Conservation (phyloP, 2,329 filamentous ascomycete species). For the Aureobasidium sp. region DNA sequence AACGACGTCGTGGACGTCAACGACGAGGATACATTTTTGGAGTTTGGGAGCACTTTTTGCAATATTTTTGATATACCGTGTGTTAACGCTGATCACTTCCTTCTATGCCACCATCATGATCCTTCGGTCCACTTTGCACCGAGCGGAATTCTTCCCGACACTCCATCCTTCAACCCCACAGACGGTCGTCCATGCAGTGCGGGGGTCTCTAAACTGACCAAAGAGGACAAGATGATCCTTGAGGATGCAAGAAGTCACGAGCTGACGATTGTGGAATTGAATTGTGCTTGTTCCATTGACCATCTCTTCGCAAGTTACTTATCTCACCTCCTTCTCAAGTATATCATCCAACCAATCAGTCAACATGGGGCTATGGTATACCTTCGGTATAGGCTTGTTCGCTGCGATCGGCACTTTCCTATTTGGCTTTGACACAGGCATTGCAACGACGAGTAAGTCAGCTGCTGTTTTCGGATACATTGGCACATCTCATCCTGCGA, state of each 20-base stretch:
- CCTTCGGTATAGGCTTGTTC: slow-evolving; percentile 48
- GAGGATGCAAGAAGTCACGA: not conserved
- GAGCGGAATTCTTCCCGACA: slow-evolving; percentile 14
- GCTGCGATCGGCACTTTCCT: slow-evolving; percentile 54
- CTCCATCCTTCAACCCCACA: not conserved
- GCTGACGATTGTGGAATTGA: not conserved
- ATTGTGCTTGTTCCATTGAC: not conserved
- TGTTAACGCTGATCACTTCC: not conserved
- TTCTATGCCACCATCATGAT: not conserved
- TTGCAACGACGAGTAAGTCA: slow-evolving; percentile 46
- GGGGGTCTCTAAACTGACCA: not conserved
- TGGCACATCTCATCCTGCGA: too few relatives aligned
- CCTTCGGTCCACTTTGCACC: not conserved
- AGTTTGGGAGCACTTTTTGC: not conserved
- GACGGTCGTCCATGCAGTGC: not conserved
- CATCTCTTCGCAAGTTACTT: not conserved
- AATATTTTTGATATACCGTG: not conserved
- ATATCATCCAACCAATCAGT: not conserved
- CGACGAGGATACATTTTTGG: not conserved
- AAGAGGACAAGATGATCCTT: not conserved
- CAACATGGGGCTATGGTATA: slow-evolving; percentile 39
- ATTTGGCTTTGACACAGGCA: slow-evolving; percentile 55
- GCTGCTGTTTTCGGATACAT: too few relatives aligned
- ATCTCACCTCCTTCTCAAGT: not conserved
- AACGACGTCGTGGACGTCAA: not conserved